These are phyloP conservation scores for Podospora pseudoanserina DNA, from an alignment of 495 filamentous ascomycete species.

Conservation along the genomic window DNA sequence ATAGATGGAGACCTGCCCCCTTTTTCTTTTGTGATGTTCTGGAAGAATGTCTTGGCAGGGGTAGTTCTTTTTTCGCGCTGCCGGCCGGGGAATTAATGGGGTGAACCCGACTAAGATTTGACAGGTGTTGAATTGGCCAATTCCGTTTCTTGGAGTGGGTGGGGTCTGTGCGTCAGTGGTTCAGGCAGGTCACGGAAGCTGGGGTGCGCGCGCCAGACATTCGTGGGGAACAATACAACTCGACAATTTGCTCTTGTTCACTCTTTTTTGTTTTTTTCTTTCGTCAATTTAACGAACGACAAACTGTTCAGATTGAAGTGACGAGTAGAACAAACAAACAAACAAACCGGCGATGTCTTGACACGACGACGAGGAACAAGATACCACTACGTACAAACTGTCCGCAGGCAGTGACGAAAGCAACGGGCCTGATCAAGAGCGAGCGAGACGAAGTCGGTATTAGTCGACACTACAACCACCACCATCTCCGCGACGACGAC, in stretches of 20 bases:
- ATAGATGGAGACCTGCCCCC: background rate
- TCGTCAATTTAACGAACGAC: background rate
- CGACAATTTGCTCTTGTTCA: background rate
- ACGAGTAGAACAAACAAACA: too few species aligned
- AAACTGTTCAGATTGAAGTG: too few species aligned
- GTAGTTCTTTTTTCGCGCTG: background rate
- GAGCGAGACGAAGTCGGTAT: background rate
- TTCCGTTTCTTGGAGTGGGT: background rate
- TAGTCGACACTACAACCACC: background rate
- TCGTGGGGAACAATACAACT: background rate
- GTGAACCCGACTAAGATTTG: background rate
- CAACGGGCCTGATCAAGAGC: background rate
- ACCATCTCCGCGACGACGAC: background rate
- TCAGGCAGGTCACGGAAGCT: background rate
- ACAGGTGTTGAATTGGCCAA: slow-evolving; percentile 4
- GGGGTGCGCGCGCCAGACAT: too few species aligned
- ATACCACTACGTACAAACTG: background rate
- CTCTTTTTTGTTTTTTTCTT: background rate
- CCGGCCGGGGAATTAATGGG: background rate
- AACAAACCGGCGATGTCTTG: background rate
- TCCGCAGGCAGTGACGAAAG: background rate
- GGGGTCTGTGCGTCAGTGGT: background rate
- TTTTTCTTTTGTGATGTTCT: background rate
- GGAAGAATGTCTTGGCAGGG: background rate
- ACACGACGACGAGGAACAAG: background rate